Evolutionary conservation across 2,329 filamentous ascomycete species (phyloP), one percentile per base, ranked within the genome.

Genomic region (Chaetomium globosum): DNA sequence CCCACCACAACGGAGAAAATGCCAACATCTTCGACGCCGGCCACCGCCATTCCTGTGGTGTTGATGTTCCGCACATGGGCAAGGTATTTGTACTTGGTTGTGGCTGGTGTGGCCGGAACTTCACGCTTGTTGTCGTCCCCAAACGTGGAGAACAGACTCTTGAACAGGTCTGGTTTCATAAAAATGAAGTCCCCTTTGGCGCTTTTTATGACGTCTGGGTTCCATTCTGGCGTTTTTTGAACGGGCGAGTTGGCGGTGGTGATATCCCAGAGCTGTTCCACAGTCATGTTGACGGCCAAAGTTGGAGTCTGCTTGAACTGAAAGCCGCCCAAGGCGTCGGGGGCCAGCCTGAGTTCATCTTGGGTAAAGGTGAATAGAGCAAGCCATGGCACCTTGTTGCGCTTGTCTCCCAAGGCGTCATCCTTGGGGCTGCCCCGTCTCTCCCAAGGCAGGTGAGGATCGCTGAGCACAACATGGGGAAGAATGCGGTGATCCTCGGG

Each of bases 401-500:
- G 57, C 31, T 30, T 19, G 58, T 59, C 52, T 49, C 33, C 2
- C 30, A 16, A 23, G 10, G 6, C 4, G 21, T 36, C 53, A 21
- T 55, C 19, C 52, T 55, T 55, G 58, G 16, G 8, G 21, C 70
- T 76, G 0, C 66, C 75, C 0, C 68, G 19, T 0, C 78, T 65
- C 67, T 80, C 77, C 81, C 81, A 82, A 0, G 80, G 80, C 1
- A 81, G 66, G 61, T 77, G 74, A 0, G 79, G 77, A 65, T 82
- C 79, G 1, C 68, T 78, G 23, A 83, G 72, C 4, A 82, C 78
- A 0, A 83, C 68, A 67, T 83, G 80, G 1, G 81, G 81, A 3
- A 82, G 67, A 1, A 77, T 74, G 0, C 70, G 43, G 4, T 62
- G 64, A 1, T 73, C 64, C n/a, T 76, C 80, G 0, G 65, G 49